These are phyloP conservation scores for Schoenoplectus triqueter DNA, from an alignment of 202 grass and related monocot species.

Conservation along the genomic window DNA sequence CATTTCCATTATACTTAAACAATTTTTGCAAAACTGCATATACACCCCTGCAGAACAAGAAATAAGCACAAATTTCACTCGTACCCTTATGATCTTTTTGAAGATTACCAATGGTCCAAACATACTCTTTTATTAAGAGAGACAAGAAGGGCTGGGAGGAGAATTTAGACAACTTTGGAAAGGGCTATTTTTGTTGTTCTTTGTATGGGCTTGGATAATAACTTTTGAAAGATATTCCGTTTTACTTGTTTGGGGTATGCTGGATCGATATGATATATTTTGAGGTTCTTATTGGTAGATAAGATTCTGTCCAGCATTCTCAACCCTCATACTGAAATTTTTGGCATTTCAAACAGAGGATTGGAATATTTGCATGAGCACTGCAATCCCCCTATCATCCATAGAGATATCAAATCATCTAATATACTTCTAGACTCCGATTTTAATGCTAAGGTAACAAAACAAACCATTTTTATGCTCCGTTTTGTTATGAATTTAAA, in stretches of 20 bases:
- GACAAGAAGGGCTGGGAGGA: neutral
- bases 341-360: constrained; percentile 61
- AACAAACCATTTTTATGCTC: constrained; percentile 1
- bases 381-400: constrained; percentile 79
- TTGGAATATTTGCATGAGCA: constrained; percentile 91
- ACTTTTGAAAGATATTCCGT: constrained; percentile 14
- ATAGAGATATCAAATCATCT: constrained; percentile 95
- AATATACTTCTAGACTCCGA: constrained; percentile 93
- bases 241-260: neutral
- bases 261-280: constrained; percentile 1
- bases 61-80: neutral
- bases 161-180: neutral
- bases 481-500: constrained; percentile 25
- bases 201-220: neutral
- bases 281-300: constrained; percentile 24
- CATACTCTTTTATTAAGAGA: neutral
- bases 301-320: constrained; percentile 32
- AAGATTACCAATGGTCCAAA: neutral
- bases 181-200: constrained; percentile 14
- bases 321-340: constrained; percentile 25
- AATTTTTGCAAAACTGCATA: neutral
- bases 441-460: constrained; percentile 84
- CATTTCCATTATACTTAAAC: neutral
- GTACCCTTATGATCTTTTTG: neutral
- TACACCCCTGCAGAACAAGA: constrained; percentile 1